These are phyloP conservation scores for Hypoxylon rickii DNA, from an alignment of 495 filamentous ascomycete species.

Conservation along the genomic window DNA sequence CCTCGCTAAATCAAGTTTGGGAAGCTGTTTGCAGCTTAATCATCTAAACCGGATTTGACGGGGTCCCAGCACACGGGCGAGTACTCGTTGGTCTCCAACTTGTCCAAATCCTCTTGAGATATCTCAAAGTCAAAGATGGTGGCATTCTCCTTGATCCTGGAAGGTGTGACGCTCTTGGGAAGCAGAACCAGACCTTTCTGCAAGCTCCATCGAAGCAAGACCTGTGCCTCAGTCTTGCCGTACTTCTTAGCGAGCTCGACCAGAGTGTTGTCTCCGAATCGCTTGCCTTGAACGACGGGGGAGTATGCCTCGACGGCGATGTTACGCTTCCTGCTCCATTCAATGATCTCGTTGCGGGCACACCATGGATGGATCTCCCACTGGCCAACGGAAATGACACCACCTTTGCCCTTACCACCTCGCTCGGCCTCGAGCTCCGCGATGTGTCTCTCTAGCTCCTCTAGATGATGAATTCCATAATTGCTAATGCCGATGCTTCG, in stretches of 20 bases:
- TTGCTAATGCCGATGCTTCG: slow-evolving; percentile 69
- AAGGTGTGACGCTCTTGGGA: slow-evolving; percentile 72
- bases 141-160: slow-evolving; percentile 74
- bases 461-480: slow-evolving; percentile 69
- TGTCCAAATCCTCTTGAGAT: slow-evolving; percentile 60
- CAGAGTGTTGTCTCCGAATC: slow-evolving; percentile 68
- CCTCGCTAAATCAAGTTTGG: too few species aligned
- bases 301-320: slow-evolving; percentile 81
- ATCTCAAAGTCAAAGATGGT: slow-evolving; percentile 84
- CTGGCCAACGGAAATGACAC: slow-evolving; percentile 80
- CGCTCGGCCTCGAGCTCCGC: slow-evolving; percentile 62
- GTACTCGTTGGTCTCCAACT: slow-evolving; percentile 61
- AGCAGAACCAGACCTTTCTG: slow-evolving; percentile 78
- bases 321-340: slow-evolving; percentile 71
- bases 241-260: slow-evolving; percentile 67
- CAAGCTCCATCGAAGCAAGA: slow-evolving; percentile 84
- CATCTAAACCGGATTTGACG: slow-evolving; percentile 45
- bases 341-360: slow-evolving; percentile 72
- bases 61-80: slow-evolving; percentile 77
- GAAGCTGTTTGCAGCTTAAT: too few species aligned
- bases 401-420: slow-evolving; percentile 67
- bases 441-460: slow-evolving; percentile 78
- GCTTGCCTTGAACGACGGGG: slow-evolving; percentile 70
- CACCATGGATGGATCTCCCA: slow-evolving; percentile 93
- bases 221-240: slow-evolving; percentile 74